These are phyloP conservation scores for Oryza glumipatula DNA, from an alignment of 176 grass and related monocot genomes.

Conservation along the genomic window DNA sequence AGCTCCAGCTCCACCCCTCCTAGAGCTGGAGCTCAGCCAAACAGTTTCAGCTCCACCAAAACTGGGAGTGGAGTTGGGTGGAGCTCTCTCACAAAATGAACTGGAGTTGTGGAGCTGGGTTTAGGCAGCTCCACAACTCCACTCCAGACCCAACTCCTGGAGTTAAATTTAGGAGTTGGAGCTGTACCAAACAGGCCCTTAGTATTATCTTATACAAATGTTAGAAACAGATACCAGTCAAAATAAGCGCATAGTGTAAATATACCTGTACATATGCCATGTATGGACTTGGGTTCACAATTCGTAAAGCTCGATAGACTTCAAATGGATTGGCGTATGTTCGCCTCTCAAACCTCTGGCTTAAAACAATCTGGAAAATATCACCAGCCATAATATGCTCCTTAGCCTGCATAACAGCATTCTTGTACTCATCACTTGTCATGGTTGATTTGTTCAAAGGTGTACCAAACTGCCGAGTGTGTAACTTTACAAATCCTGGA, in stretches of 20 bases:
- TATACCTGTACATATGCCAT: constrained; percentile 82
- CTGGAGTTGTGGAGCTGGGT: too few relatives aligned
- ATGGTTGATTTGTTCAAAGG: constrained; percentile 73
- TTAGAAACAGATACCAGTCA: neutral
- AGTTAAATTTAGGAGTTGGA: too few relatives aligned
- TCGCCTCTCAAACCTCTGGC: constrained; percentile 81
- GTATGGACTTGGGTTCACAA: constrained; percentile 87
- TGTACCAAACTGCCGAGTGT: constrained; percentile 67
- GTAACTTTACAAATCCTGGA: constrained; percentile 77
- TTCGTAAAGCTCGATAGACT: constrained; percentile 76
- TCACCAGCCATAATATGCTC: constrained; percentile 85
- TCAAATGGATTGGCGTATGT: constrained; percentile 86
- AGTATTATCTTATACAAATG: constrained; percentile 1
- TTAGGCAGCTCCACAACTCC: too few relatives aligned
- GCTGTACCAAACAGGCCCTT: too few relatives aligned
- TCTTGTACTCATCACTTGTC: constrained; percentile 91
- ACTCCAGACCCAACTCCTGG: too few relatives aligned
- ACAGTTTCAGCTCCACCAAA: too few relatives aligned
- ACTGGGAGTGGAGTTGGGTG: too few relatives aligned
- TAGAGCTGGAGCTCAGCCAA: too few relatives aligned
- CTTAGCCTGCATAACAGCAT: constrained; percentile 78
- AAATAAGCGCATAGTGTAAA: constrained; percentile 11
- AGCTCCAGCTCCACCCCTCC: too few relatives aligned
- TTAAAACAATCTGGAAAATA: constrained; percentile 90
- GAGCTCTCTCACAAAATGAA: too few relatives aligned